Evolutionary conservation across 192 early-diverging fungal genomes (phyloP).

Genomic region (Mortierella claussenii): DNA sequence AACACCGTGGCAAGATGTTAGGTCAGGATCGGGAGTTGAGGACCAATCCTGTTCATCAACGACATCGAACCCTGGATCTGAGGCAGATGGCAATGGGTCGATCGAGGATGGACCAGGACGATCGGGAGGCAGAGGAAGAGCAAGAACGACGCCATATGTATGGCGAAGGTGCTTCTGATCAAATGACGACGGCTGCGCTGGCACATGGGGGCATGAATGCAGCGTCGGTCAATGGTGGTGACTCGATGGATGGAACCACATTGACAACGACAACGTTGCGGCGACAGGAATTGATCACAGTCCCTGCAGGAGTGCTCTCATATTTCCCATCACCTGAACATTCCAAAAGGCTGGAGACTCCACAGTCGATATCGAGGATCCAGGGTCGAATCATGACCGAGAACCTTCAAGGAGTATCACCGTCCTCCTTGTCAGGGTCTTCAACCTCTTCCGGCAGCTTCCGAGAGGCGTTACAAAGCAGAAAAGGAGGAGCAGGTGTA

Average conservation of each 20-base stretch:
- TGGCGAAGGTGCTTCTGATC: neutral
- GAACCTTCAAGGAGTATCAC: neutral
- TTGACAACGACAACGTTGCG: slow-evolving; percentile 12
- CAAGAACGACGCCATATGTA: neutral
- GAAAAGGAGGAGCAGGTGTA: too few species aligned
- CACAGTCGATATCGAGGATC: slow-evolving; percentile 35
- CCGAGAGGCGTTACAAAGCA: too few species aligned
- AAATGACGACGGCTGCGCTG: too few species aligned
- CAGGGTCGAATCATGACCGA: slow-evolving; percentile 9
- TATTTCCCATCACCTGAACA: slow-evolving; percentile 45
- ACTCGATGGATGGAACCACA: too few species aligned
- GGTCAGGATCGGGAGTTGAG: slow-evolving; percentile 27
- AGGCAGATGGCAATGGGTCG: slow-evolving; percentile 23
- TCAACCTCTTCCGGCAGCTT: slow-evolving; percentile 18
- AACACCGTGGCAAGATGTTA: neutral
- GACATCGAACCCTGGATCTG: slow-evolving; percentile 30
- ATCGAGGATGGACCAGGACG: neutral
- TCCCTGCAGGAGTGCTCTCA: slow-evolving; percentile 36
- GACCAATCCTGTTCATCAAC: slow-evolving; percentile 44
- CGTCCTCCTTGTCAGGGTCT: slow-evolving; percentile 10
- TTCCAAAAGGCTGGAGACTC: slow-evolving; percentile 39
- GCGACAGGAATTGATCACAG: slow-evolving; percentile 39
- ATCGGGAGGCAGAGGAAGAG: slow-evolving; percentile 5
- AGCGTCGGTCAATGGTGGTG: too few species aligned
- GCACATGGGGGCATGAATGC: neutral